A percentile compares a stretch with the other conserved stretches of the same genome.
Conservation (phyloP, 345 rosid genomes). For the Lepidium africanum region DNA sequence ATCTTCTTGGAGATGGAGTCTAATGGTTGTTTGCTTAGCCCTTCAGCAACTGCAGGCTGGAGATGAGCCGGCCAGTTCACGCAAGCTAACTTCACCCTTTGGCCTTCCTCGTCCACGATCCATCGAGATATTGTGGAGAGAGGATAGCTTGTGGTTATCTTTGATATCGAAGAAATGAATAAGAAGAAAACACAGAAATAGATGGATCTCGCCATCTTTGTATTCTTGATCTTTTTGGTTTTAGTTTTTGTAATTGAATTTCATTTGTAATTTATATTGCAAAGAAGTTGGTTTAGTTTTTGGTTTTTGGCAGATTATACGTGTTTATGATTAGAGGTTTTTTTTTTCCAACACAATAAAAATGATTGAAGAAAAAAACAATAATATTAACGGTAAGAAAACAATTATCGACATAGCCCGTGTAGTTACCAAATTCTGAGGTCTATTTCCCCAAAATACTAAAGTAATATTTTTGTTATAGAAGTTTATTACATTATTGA, state of each 20-base stretch:
- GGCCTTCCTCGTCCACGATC: conserved; percentile 45
- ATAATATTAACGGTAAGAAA: background rate
- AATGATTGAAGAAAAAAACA: background rate
- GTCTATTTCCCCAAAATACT: background rate
- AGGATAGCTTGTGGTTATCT: conserved; percentile 25
- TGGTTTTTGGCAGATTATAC: conserved; percentile 6
- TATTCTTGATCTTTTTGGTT: background rate
- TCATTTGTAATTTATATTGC: background rate
- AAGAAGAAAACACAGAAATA: background rate
- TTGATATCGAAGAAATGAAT: background rate
- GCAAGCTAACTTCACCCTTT: conserved; percentile 61
- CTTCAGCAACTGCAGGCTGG: conserved; percentile 58
- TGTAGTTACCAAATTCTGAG: background rate
- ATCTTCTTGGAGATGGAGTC: conserved; percentile 33
- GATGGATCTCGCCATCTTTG: conserved; percentile 3
- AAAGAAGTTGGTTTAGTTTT: conserved; percentile 6
- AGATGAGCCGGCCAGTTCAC: conserved; percentile 68
- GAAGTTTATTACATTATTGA: background rate
- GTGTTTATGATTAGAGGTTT: background rate
- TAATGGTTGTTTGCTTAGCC: conserved; percentile 59
- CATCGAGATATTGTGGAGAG: conserved; percentile 49
- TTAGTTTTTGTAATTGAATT: background rate
- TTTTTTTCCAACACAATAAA: background rate
- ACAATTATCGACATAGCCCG: background rate
- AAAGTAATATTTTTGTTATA: background rate